A percentile compares a stretch with the other conserved stretches of the same genome.
phyloP scores from a whole-genome alignment of 139 green algal genomes.

The Asterochloris erici region DNA sequence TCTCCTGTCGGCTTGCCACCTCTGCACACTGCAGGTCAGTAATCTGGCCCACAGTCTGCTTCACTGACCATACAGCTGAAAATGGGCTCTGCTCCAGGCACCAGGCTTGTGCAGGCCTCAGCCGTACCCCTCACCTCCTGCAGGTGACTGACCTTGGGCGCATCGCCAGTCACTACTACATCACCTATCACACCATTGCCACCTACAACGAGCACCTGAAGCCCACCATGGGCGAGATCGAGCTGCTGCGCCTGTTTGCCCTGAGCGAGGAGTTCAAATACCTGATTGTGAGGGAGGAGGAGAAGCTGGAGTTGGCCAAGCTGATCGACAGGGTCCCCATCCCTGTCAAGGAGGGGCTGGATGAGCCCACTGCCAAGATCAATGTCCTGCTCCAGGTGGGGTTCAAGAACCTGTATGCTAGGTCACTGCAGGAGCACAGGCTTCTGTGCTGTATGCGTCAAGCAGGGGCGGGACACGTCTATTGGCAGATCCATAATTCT shows the following conservation, averaged over 20 bases:
- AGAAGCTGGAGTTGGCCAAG: conserved; percentile 98
- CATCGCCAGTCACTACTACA: conserved; percentile 98
- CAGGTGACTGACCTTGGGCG: conserved; percentile 90
- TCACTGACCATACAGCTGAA: background rate
- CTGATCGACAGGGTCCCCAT: conserved; percentile 97
- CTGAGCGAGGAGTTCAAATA: conserved; percentile 31
- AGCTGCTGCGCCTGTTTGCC: conserved; percentile 93
- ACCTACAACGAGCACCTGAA: conserved; percentile 97
- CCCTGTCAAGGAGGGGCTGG: conserved; percentile 95
- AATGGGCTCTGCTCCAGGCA: no score
- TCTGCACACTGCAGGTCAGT: no score
- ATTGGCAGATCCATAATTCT: background rate
- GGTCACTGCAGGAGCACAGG: no score
- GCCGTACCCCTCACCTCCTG: background rate
- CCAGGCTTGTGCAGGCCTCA: no score
- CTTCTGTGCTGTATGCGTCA: background rate
- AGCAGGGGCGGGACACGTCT: background rate
- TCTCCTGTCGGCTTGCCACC: background rate
- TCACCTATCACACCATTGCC: conserved; percentile 89
- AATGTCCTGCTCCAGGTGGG: conserved; percentile 90
- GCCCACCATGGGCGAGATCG: conserved; percentile 97
- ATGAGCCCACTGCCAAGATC: conserved; percentile 97
- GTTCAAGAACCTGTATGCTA: background rate
- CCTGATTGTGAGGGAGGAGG: conserved; percentile 91
- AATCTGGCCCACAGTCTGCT: background rate